A percentile compares a stretch with the other conserved stretches of the same genome.
Evolutionary conservation across 257 asterid genomes (phyloP).

Genomic region (Thymus quinquecostatus): DNA sequence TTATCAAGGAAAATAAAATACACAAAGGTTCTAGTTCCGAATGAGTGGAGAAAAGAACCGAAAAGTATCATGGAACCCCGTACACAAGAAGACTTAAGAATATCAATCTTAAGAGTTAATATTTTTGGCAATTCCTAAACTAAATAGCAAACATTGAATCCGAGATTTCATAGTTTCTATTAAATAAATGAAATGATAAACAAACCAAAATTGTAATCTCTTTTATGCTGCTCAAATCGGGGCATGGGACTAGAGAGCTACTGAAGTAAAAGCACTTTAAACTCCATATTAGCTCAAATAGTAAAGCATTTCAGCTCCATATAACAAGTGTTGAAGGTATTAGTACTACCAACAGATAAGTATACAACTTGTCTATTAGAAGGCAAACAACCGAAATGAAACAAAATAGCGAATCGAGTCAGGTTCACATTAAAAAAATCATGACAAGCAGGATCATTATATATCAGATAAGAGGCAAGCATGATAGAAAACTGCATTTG

Average conservation of each 20-base stretch:
- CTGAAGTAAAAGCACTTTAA: neutral
- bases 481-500: too few species aligned
- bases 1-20: neutral
- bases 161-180: neutral
- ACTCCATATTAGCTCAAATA: neutral
- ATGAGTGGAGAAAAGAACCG: neutral
- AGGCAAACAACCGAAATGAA: too few species aligned
- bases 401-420: too few species aligned
- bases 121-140: conserved; percentile 2
- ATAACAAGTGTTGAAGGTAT: too few species aligned
- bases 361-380: too few species aligned
- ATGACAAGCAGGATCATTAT: too few species aligned
- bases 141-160: neutral
- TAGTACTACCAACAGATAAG: too few species aligned
- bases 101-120: neutral
- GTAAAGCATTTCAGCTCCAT: too few species aligned
- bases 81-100: neutral
- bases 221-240: too few species aligned
- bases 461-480: too few species aligned
- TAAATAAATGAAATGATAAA: neutral
- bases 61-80: neutral
- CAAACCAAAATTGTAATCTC: too few species aligned
- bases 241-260: neutral
- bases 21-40: neutral
- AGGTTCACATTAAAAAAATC: too few species aligned